These are phyloP conservation scores for Aspergillus cavernicola DNA, from an alignment of 495 filamentous ascomycete genomes.

Conservation along the genomic window DNA sequence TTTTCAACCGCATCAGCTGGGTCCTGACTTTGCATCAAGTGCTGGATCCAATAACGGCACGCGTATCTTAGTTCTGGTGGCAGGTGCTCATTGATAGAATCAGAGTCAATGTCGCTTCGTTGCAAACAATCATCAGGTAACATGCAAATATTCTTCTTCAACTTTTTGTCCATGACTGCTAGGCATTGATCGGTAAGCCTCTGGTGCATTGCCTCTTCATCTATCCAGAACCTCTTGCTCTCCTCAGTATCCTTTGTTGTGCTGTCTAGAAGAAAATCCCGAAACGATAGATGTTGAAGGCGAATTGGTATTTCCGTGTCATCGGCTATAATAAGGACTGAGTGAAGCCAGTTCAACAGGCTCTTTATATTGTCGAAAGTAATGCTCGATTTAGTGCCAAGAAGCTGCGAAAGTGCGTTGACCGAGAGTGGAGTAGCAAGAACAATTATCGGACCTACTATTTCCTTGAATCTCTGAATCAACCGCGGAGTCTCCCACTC, in stretches of 20 bases:
- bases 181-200: background rate
- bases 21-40: constrained; percentile 33
- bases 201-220: constrained; percentile 15
- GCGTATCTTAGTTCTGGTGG: constrained; percentile 34
- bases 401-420: constrained; percentile 12
- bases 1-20: constrained; percentile 19
- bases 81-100: constrained; percentile 21
- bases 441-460: constrained; percentile 23
- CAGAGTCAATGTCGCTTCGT: constrained; percentile 22
- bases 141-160: constrained; percentile 37
- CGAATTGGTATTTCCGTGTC: constrained; percentile 11
- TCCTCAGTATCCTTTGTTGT: background rate
- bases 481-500: background rate
- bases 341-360: constrained; percentile 10
- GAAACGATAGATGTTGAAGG: constrained; percentile 22
- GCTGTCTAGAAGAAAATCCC: constrained; percentile 19
- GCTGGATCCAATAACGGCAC: constrained; percentile 46
- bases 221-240: constrained; percentile 23
- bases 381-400: background rate
- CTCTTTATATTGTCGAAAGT: background rate
- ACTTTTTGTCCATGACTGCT: constrained; percentile 20
- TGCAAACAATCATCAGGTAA: constrained; percentile 21
- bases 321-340: constrained; percentile 24
- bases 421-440: constrained; percentile 20
- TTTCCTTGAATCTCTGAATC: constrained; percentile 14